phyloP scores from a whole-genome alignment of 768 basidiomycete genomes.

The Asterophora parasitica region DNA sequence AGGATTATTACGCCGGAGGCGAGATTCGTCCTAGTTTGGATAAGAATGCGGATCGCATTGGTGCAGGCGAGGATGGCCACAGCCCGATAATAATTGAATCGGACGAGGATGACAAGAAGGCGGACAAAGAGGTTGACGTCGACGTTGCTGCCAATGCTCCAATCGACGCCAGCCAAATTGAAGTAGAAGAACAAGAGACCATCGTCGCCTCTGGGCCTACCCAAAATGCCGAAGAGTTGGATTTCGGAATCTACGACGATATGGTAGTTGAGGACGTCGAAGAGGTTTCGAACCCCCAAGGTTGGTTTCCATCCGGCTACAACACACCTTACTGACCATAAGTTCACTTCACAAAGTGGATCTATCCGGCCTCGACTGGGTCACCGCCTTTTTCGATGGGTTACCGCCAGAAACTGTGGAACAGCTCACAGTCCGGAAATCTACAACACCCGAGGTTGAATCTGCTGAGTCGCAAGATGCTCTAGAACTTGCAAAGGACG shows the following conservation, averaged over 20 bases:
- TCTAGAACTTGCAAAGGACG: background rate
- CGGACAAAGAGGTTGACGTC: background rate
- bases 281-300: background rate
- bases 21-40: conserved; percentile 22
- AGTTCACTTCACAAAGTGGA: background rate
- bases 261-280: conserved; percentile 10
- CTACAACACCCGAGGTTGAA: background rate
- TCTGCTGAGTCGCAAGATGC: background rate
- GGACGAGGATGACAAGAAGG: background rate
- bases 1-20: conserved; percentile 43
- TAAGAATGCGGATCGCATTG: conserved; percentile 24
- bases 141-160: background rate
- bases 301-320: background rate
- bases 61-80: conserved; percentile 3
- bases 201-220: background rate
- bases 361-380: conserved; percentile 23
- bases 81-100: conserved; percentile 2
- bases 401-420: conserved; percentile 17
- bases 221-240: background rate
- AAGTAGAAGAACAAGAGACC: background rate
- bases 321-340: background rate
- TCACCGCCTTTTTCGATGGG: conserved; percentile 25
- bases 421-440: conserved; percentile 7
- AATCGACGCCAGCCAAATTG: background rate
- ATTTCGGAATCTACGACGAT: conserved; percentile 13